Conservation (phyloP, 139 green algal genomes). For the Closterium sp. region DNA sequence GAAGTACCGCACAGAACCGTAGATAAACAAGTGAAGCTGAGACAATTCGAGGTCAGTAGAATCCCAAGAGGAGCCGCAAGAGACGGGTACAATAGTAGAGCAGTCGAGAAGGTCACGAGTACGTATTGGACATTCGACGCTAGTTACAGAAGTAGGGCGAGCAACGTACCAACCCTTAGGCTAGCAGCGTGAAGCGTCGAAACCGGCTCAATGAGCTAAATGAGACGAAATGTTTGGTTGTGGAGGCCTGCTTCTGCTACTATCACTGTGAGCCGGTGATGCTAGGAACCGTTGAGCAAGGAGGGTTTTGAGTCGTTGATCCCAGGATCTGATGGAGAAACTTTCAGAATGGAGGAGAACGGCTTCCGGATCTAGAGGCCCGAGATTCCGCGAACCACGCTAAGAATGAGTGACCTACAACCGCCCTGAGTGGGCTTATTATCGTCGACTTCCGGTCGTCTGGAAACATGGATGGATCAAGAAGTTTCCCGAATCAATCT, state of each 20-base stretch:
- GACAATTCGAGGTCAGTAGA: too few species aligned
- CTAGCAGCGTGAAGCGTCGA: not conserved
- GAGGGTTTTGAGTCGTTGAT: not conserved
- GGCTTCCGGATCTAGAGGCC: not conserved
- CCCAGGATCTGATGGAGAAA: not conserved
- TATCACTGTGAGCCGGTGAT: not conserved
- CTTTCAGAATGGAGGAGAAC: not conserved
- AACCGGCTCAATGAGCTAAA: not conserved
- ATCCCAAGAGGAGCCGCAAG: too few species aligned
- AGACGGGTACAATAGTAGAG: too few species aligned
- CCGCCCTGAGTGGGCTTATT: not conserved
- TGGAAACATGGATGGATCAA: not conserved
- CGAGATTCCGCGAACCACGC: not conserved
- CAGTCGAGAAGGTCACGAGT: too few species aligned
- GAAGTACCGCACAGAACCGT: too few species aligned
- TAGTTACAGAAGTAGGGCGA: too few species aligned
- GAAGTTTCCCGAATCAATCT: not conserved
- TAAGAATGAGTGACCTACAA: not conserved
- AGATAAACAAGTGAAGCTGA: too few species aligned
- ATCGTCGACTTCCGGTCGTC: not conserved
- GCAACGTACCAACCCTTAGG: too few species aligned
- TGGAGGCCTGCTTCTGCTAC: not conserved
- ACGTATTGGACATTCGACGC: too few species aligned
- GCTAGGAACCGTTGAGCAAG: not conserved
- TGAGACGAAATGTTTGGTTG: not conserved